Conservation (phyloP, 176 grass and related monocot genomes). For the Coix lacrymajobi region DNA sequence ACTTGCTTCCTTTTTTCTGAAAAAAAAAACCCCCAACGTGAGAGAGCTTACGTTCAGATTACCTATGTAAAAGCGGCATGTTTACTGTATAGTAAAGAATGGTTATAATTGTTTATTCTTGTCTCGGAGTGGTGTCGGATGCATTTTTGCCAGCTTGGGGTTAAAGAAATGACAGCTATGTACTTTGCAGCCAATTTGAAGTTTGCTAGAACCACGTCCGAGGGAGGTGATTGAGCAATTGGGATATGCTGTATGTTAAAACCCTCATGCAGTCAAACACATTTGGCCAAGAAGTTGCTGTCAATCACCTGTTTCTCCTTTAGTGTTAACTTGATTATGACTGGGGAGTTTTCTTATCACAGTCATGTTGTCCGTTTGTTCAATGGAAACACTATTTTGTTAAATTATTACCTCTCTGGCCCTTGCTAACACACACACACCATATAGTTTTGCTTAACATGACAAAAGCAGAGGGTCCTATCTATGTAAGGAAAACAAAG, state of each 20-base stretch:
- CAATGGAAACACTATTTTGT: not conserved
- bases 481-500: not conserved
- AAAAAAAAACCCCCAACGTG: not conserved
- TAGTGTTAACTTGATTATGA: not conserved
- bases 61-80: not conserved
- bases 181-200: conserved; percentile 4
- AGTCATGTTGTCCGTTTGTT: not conserved
- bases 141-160: not conserved
- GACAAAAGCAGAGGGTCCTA: not conserved
- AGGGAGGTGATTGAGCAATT: not conserved
- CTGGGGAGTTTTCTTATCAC: not conserved
- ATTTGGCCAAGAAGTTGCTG: not conserved
- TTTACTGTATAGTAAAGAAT: not conserved
- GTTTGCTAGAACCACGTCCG: conserved; percentile 7
- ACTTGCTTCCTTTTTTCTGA: not conserved
- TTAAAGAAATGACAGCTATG: not conserved
- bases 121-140: not conserved
- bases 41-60: not conserved
- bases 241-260: not conserved
- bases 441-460: not conserved
- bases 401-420: not conserved
- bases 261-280: not conserved
- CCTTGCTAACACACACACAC: not conserved
- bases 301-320: not conserved
- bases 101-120: not conserved